phyloP scores from a whole-genome alignment of 176 grass and related monocot genomes.

The Canna indica region DNA sequence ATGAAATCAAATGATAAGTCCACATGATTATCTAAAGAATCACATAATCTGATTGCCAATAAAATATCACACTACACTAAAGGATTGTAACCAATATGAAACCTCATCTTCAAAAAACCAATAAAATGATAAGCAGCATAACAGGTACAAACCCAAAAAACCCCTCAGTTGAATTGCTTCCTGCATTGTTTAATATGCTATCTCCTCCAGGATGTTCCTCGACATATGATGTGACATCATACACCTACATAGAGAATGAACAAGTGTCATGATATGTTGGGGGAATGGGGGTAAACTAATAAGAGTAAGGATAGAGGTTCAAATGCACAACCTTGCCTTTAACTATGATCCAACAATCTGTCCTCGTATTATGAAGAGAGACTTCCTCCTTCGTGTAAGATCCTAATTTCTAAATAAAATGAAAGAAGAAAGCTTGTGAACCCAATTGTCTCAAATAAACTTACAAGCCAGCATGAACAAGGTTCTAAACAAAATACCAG shows the following conservation, averaged over 20 bases:
- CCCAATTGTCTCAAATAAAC: neutral
- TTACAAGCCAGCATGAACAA: neutral
- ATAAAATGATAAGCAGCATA: neutral
- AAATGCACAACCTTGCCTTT: slow-evolving; percentile 57
- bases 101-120: neutral
- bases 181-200: slow-evolving; percentile 83
- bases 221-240: slow-evolving; percentile 81
- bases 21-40: too few species aligned
- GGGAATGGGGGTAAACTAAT: neutral
- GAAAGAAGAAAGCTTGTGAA: slow-evolving; percentile 5
- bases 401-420: slow-evolving; percentile 20
- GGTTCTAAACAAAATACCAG: neutral
- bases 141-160: slow-evolving; percentile 53
- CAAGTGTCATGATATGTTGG: neutral
- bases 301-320: neutral
- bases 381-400: slow-evolving; percentile 65
- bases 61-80: too few species aligned
- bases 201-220: slow-evolving; percentile 90
- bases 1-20: too few species aligned
- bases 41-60: too few species aligned
- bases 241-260: slow-evolving; percentile 45
- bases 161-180: slow-evolving; percentile 63
- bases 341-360: slow-evolving; percentile 75
- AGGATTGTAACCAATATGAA: neutral
- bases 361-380: slow-evolving; percentile 56